Conservation (phyloP, 352 stramenopile genomes). For the Phytophthora rubi region DNA sequence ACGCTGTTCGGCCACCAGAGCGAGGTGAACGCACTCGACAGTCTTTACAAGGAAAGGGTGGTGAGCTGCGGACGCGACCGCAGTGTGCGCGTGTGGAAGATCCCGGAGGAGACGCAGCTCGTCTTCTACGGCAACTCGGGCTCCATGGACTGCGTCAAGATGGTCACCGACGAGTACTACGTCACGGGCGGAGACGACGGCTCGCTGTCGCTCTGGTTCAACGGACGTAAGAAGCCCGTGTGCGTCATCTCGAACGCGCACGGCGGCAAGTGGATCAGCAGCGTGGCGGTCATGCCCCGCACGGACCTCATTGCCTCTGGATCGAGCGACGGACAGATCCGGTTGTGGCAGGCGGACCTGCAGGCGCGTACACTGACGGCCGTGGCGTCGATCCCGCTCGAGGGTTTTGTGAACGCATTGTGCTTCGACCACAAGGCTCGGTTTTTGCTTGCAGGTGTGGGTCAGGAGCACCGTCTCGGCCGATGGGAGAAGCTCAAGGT, state of each 20-base stretch:
- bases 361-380: conserved; percentile 64
- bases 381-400: conserved; percentile 78
- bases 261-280: conserved; percentile 91
- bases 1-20: conserved; percentile 94
- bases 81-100: conserved; percentile 96
- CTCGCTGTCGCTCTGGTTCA: conserved; percentile 92
- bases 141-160: conserved; percentile 93
- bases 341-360: conserved; percentile 91
- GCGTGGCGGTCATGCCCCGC: conserved; percentile 86
- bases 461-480: conserved; percentile 93
- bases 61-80: conserved; percentile 92
- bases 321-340: conserved; percentile 91
- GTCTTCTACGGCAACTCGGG: conserved; percentile 92
- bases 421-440: conserved; percentile 81
- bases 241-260: conserved; percentile 86
- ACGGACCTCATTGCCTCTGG: conserved; percentile 93
- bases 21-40: conserved; percentile 91
- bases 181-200: conserved; percentile 92
- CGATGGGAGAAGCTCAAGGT: conserved; percentile 91
- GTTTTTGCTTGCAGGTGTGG: conserved; percentile 91
- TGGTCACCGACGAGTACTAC: conserved; percentile 94
- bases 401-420: conserved; percentile 76
- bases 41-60: conserved; percentile 90
- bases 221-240: conserved; percentile 93
- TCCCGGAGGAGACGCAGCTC: conserved; percentile 94